Evolutionary conservation across 371 early-diverging fungal genomes (phyloP).

Genomic region (Dichotomocladium elegans): DNA sequence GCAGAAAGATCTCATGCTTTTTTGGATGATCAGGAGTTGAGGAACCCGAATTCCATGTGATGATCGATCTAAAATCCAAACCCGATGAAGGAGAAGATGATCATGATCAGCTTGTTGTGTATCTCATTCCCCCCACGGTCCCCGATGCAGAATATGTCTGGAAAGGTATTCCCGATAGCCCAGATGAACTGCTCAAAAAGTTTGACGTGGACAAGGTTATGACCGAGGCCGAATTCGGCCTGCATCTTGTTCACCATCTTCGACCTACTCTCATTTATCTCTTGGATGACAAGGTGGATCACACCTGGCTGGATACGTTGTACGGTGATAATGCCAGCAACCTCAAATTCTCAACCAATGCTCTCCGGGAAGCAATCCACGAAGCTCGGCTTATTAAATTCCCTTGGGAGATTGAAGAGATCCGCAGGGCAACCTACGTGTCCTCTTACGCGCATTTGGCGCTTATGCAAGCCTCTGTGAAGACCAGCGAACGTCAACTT

Average conservation of each 20-base stretch:
- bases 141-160: constrained; percentile 40
- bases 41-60: constrained; percentile 48
- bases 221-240: constrained; percentile 20
- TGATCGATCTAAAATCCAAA: constrained; percentile 31
- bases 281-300: background rate
- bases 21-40: constrained; percentile 41
- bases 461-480: constrained; percentile 27
- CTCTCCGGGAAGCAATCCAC: constrained; percentile 24
- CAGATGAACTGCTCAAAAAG: constrained; percentile 26
- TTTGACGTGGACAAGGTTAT: constrained; percentile 51
- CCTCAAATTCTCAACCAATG: background rate
- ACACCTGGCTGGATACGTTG: background rate
- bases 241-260: constrained; percentile 10
- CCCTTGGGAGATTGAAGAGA: constrained; percentile 45
- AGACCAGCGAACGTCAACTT: constrained; percentile 49
- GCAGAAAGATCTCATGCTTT: background rate
- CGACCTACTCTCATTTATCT: constrained; percentile 24
- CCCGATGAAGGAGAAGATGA: no score
- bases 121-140: constrained; percentile 45
- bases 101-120: no score
- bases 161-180: constrained; percentile 47
- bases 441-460: constrained; percentile 45
- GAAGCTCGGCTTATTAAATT: constrained; percentile 53
- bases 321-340: background rate
- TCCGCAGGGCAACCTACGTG: constrained; percentile 30